phyloP scores from a whole-genome alignment of 306 rosid species.

The Sophora flavescens region DNA sequence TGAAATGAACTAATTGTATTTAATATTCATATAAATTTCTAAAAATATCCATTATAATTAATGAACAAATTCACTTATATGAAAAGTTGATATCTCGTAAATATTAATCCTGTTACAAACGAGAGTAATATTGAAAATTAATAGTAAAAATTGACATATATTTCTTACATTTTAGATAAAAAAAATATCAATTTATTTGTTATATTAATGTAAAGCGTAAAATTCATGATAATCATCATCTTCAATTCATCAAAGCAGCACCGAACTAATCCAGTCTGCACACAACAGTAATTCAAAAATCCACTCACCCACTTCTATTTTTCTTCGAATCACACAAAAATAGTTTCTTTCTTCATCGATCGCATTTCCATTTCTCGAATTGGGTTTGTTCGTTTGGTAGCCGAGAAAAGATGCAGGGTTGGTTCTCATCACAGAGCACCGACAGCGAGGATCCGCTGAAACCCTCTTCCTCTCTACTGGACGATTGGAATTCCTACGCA shows the following conservation, averaged over 20 bases:
- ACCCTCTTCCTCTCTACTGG: conserved; percentile 72
- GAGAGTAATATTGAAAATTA: too few relatives aligned
- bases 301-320: not conserved
- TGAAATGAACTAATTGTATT: too few relatives aligned
- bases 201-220: too few relatives aligned
- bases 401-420: conserved; percentile 70
- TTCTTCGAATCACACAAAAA: not conserved
- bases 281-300: not conserved
- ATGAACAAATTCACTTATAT: too few relatives aligned
- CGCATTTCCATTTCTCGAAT: not conserved
- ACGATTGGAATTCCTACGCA: conserved; percentile 94
- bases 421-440: conserved; percentile 67
- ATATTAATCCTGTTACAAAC: too few relatives aligned
- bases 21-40: too few relatives aligned
- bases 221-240: not conserved
- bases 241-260: not conserved
- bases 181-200: too few relatives aligned
- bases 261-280: not conserved
- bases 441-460: conserved; percentile 54
- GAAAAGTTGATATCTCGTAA: too few relatives aligned
- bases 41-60: too few relatives aligned
- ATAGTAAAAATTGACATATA: too few relatives aligned
- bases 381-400: conserved; percentile 24
- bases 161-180: too few relatives aligned
- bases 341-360: not conserved